A percentile compares a stretch with the other conserved stretches of the same genome.
Conservation (phyloP, 495 filamentous ascomycete genomes). For the Annulohypoxylon maeteangense region DNA sequence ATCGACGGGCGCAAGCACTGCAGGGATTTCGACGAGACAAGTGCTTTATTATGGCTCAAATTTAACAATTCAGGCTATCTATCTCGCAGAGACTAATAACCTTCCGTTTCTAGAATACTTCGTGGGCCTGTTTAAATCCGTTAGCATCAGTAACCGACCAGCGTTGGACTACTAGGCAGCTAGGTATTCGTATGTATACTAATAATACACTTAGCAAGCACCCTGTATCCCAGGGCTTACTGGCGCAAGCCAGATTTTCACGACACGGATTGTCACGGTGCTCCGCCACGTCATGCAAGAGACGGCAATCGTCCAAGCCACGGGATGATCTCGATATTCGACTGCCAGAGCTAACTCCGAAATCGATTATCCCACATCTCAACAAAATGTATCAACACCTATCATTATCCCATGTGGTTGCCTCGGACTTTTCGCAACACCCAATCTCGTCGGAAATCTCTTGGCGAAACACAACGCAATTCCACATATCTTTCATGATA, state of each 20-base stretch:
- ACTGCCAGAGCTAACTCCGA: conserved; percentile 4
- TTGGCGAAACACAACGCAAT: conserved; percentile 16
- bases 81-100: not conserved
- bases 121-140: not conserved
- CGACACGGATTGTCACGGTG: not conserved
- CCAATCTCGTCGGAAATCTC: not conserved
- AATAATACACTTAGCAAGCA: not conserved
- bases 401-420: not conserved
- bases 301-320: not conserved
- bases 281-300: not conserved
- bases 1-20: conserved; percentile 1
- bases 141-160: not conserved
- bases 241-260: not conserved
- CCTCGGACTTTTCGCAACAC: conserved; percentile 30
- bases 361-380: not conserved
- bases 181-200: not conserved
- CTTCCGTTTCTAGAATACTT: not conserved
- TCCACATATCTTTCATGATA: conserved; percentile 8
- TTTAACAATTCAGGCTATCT: not conserved
- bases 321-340: not conserved
- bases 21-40: not conserved
- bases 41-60: not conserved
- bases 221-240: not conserved
- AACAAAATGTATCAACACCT: not conserved
- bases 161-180: not conserved